Evolutionary conservation across 352 stramenopile genomes (phyloP), one percentile per base, ranked within the genome.

Genomic region (Phytopythium kandeliae): DNA sequence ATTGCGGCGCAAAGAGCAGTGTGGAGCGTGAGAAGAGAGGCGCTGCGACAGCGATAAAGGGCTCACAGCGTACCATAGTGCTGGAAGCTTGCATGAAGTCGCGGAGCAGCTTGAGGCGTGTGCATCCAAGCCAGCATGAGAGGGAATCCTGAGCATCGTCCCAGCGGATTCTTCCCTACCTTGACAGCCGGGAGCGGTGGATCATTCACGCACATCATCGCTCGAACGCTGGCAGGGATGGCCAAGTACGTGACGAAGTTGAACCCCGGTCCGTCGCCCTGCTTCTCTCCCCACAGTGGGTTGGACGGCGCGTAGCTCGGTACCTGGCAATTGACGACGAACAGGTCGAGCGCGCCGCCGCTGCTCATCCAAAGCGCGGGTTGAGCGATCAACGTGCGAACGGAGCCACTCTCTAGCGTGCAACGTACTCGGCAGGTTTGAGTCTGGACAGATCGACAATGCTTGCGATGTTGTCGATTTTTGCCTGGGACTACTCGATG

Each of bases 281-380:
- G 73, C 52, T 86, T 83, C 28, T 92, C 81, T 0, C 81, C 81
- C 81, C 81, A 92, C 25, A 92, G 54, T 11, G 81, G 81, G 58
- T 92, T 92, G n/a, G 78, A 84, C 11, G 81, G 81, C 35, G 86
- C 68, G 33, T 92, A 92, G 34, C 71, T 85, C n/a, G 81, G 81
- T 22, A 92, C 81, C 69, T 92, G 81, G 43, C 78, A 92, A 51
- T 90, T 92, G 19, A 92, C 77, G 26, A 92, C 78, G 43, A 92
- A 81, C 7, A 92, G 54, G 43, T 92, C 81, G 15, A 85, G 48
- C 4, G 64, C 48, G 24, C 46, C 57, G 35, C 64, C 77, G 37
- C 41, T 56, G 31, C 24, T 38, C 12, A 42, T 21, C 10, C 13
- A 36, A 28, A 41, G 16, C 11, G 28, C 28, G 30, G 19, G 15